A percentile compares a stretch with the other conserved stretches of the same genome.
Evolutionary conservation across 2,329 filamentous ascomycete species (phyloP).

Genomic region (Zasmidium citrigriseum): DNA sequence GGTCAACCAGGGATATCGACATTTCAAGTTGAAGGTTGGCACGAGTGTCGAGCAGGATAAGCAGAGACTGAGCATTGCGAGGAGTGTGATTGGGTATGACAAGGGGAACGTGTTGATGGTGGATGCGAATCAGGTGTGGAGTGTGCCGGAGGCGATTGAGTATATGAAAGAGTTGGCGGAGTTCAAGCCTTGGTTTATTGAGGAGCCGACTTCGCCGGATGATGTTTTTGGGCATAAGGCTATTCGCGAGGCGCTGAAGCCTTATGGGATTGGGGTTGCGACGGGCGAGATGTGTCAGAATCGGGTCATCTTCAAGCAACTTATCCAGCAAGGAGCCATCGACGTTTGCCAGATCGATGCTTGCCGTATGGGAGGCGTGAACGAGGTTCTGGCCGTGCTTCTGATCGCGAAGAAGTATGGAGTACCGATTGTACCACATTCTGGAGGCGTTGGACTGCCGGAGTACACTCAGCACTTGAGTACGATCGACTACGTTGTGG

Average conservation of each 20-base stretch:
- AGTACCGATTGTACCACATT: constrained; percentile 85
- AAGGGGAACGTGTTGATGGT: constrained; percentile 85
- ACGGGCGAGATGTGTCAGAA: constrained; percentile 97
- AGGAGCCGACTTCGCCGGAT: constrained; percentile 88
- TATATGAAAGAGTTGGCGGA: constrained; percentile 82
- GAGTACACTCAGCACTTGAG: constrained; percentile 93
- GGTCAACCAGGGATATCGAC: constrained; percentile 71
- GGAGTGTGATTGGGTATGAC: constrained; percentile 80
- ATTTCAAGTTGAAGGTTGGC: constrained; percentile 93
- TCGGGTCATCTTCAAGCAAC: constrained; percentile 90
- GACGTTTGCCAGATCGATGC: constrained; percentile 90
- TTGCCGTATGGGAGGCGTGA: constrained; percentile 85
- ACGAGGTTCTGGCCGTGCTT: constrained; percentile 87
- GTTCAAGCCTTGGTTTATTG: constrained; percentile 83
- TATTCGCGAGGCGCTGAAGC: constrained; percentile 75
- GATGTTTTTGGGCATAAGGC: constrained; percentile 87
- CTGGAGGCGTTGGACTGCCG: constrained; percentile 83
- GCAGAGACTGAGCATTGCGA: constrained; percentile 69
- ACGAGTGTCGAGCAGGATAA: constrained; percentile 71
- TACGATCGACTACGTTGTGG: constrained; percentile 89
- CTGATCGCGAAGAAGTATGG: constrained; percentile 79
- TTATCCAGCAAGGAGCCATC: constrained; percentile 76
- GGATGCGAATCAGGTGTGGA: constrained; percentile 90
- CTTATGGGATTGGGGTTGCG: constrained; percentile 77
- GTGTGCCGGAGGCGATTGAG: constrained; percentile 81